Evolutionary conservation across 164 flowering plant genomes (phyloP).

Genomic region (Umbellularia californica): DNA sequence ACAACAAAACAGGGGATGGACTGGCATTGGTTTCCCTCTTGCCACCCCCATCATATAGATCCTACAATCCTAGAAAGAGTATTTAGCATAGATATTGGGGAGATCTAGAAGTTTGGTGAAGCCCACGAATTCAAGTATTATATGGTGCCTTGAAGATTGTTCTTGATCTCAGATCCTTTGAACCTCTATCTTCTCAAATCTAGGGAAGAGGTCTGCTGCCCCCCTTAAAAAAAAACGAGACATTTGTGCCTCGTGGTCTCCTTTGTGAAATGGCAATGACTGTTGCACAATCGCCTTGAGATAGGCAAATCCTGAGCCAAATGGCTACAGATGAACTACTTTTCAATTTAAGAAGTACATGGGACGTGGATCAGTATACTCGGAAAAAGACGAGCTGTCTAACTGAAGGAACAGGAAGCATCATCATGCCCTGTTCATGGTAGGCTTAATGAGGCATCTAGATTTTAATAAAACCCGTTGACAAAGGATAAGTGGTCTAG

Average conservation of each 20-base stretch:
- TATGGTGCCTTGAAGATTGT: constrained; percentile 26
- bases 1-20: neutral
- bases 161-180: constrained; percentile 31
- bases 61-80: constrained; percentile 11
- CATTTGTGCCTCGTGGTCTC: constrained; percentile 35
- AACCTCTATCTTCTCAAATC: constrained; percentile 41
- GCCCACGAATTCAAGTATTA: constrained; percentile 25
- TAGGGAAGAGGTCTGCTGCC: constrained; percentile 21
- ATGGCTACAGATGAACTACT: neutral
- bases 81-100: constrained; percentile 49
- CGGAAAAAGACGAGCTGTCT: constrained; percentile 25
- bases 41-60: constrained; percentile 22
- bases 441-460: constrained; percentile 21
- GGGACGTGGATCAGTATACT: constrained; percentile 25
- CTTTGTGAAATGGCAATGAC: neutral
- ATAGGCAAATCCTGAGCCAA: constrained; percentile 12
- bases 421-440: constrained; percentile 41
- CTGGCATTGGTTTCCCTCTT: neutral
- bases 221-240: constrained; percentile 25
- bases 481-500: constrained; percentile 27
- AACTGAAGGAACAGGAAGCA: constrained; percentile 42
- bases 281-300: constrained; percentile 6
- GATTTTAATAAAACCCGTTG: constrained; percentile 35
- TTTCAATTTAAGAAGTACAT: constrained; percentile 15
- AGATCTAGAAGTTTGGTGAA: constrained; percentile 33